phyloP scores from a whole-genome alignment of 1,139 yeast species.

The Arxiozyma bovina region DNA sequence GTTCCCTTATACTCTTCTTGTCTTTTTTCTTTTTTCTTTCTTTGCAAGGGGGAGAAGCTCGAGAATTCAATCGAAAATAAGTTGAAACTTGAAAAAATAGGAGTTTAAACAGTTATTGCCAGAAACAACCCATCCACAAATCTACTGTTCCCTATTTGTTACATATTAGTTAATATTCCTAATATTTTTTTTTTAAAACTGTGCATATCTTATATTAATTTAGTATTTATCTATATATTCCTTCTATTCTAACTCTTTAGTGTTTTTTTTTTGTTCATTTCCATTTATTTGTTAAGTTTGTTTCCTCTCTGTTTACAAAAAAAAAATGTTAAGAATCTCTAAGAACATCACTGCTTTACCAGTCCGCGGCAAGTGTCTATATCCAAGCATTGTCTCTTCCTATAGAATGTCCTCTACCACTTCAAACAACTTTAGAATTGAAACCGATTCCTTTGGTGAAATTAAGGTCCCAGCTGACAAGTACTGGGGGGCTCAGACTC shows the following conservation, averaged over 20 bases:
- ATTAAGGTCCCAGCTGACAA: constrained; percentile 76
- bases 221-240: too few species aligned
- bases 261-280: too few species aligned
- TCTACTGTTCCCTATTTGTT: not conserved
- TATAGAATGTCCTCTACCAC: constrained; percentile 1
- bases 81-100: too few species aligned
- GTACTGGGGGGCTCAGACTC: constrained; percentile 99
- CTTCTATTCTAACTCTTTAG: too few species aligned
- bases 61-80: too few species aligned
- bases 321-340: constrained; percentile 1
- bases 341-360: not conserved
- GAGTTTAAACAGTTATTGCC: not conserved
- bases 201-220: not conserved
- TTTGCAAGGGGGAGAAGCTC: too few species aligned
- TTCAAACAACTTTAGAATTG: constrained; percentile 46
- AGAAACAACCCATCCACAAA: not conserved
- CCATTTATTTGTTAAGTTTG: not conserved
- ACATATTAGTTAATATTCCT: not conserved
- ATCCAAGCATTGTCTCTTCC: not conserved
- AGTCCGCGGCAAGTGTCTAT: not conserved
- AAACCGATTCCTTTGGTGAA: constrained; percentile 94
- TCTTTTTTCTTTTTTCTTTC: too few species aligned
- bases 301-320: not conserved
- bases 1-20: too few species aligned
- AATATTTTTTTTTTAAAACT: not conserved